Conservation (phyloP, 306 rosid species). For the Adenanthera pavonina region DNA sequence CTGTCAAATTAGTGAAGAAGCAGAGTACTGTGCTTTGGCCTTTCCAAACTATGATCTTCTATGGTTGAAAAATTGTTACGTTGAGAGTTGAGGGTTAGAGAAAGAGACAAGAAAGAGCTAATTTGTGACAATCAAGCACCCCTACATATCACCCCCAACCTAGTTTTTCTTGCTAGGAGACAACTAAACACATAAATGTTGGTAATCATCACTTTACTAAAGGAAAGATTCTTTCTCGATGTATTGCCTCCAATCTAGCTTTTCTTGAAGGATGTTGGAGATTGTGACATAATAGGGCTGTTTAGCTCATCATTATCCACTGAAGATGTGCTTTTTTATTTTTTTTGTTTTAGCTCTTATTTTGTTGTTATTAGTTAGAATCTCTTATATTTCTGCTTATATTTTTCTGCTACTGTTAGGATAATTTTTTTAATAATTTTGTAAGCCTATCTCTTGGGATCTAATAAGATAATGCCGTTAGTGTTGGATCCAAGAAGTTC, state of each 20-base stretch:
- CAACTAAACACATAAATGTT: not conserved
- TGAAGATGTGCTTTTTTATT: no score
- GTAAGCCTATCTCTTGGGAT: no score
- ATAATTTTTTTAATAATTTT: no score
- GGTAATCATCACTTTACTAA: not conserved
- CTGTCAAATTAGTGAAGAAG: not conserved
- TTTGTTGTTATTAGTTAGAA: no score
- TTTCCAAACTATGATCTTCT: not conserved
- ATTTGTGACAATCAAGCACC: not conserved
- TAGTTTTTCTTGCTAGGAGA: not conserved
- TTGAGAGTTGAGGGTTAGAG: not conserved
- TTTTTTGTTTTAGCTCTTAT: no score
- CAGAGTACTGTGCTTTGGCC: not conserved
- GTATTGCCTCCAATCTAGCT: not conserved
- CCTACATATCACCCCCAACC: not conserved
- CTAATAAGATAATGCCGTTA: no score
- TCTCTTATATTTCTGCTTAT: no score
- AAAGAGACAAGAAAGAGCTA: not conserved
- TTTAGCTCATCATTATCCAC: no score
- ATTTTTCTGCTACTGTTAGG: no score
- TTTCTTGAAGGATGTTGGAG: no score
- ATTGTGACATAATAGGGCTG: no score
- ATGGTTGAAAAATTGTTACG: not conserved
- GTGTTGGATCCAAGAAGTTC: no score
- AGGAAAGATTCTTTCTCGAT: not conserved